Evolutionary conservation across 208 protist species (phyloP).

Genomic region (Crithidia acanthocephali): DNA sequence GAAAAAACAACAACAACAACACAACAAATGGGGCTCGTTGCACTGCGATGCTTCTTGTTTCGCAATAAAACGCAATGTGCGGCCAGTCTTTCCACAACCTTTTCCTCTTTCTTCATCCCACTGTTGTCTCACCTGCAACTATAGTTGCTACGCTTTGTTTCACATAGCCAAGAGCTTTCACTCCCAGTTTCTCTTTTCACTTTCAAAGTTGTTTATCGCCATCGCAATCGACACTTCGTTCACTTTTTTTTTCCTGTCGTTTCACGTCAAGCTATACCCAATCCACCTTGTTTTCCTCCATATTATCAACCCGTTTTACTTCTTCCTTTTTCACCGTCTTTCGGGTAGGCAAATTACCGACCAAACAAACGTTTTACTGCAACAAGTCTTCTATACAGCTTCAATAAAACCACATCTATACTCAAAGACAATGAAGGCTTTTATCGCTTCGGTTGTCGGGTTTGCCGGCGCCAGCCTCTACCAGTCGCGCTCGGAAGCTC

Average conservation of each 20-base stretch:
- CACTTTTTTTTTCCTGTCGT: not conserved
- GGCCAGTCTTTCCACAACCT: too few species aligned
- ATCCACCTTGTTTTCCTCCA: not conserved
- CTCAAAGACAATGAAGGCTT: conserved; percentile 46
- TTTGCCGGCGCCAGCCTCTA: conserved; percentile 42
- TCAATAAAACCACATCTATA: not conserved
- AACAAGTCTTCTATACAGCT: not conserved
- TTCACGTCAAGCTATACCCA: not conserved
- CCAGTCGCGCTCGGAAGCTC: conserved; percentile 24
- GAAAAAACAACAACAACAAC: too few species aligned
- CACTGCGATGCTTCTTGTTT: too few species aligned
- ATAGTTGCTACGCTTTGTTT: not conserved
- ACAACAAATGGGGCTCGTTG: too few species aligned
- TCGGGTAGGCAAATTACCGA: not conserved
- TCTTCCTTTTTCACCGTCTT: not conserved
- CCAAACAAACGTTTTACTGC: not conserved
- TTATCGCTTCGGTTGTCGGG: conserved; percentile 36
- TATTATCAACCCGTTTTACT: conserved; percentile 7
- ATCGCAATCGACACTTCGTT: not conserved
- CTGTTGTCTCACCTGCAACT: not conserved
- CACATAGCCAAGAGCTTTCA: not conserved
- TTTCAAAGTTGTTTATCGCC: conserved; percentile 10
- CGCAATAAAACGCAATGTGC: too few species aligned
- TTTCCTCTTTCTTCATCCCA: too few species aligned
- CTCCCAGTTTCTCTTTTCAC: not conserved